Conservation (phyloP, 176 grass and related monocot species). For the Oryza brachyantha region DNA sequence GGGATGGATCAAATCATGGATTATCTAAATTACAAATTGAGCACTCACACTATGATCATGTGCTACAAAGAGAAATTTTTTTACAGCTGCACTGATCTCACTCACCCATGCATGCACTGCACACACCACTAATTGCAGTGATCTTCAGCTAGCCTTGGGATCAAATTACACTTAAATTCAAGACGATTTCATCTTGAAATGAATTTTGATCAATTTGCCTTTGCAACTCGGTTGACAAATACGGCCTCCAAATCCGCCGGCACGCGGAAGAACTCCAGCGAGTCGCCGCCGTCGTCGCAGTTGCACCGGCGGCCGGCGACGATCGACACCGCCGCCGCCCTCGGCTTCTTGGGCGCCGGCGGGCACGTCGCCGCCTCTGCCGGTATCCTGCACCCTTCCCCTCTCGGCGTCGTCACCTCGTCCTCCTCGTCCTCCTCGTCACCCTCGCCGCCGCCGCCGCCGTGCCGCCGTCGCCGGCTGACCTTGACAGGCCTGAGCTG, state of each 20-base stretch:
- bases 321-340: slow-evolving; percentile 24
- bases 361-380: slow-evolving; percentile 37
- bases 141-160: slow-evolving; percentile 8
- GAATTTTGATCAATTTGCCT: slow-evolving; percentile 19
- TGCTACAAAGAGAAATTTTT: slow-evolving; percentile 14
- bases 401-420: slow-evolving; percentile 39
- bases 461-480: slow-evolving; percentile 18
- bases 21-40: not conserved
- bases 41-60: slow-evolving; percentile 5
- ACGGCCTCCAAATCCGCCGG: slow-evolving; percentile 47
- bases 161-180: not conserved
- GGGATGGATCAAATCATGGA: not conserved
- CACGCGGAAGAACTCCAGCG: slow-evolving; percentile 50
- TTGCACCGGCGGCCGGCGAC: slow-evolving; percentile 25
- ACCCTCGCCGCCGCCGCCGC: not conserved
- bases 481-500: slow-evolving; percentile 33
- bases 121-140: not conserved
- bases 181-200: not conserved
- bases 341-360: slow-evolving; percentile 54
- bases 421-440: not conserved
- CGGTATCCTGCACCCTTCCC: slow-evolving; percentile 33
- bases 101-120: not conserved
- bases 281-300: slow-evolving; percentile 38
- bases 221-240: slow-evolving; percentile 29
- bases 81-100: slow-evolving; percentile 32